A percentile compares a stretch with the other conserved stretches of the same genome.
Conservation (phyloP, 495 filamentous ascomycete genomes). For the Penicillium fimorum region DNA sequence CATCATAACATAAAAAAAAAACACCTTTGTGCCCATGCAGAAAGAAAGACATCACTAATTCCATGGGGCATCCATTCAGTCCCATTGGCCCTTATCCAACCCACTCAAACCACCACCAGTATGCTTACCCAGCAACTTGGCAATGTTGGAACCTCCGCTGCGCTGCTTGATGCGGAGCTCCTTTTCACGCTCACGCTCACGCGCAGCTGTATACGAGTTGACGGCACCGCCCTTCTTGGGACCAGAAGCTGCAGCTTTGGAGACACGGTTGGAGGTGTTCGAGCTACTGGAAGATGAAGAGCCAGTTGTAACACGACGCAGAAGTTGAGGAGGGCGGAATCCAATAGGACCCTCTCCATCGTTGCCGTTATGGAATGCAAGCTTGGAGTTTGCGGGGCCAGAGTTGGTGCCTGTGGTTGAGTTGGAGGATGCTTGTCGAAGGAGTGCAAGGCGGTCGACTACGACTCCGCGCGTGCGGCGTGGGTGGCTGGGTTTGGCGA, state of each 20-base stretch:
- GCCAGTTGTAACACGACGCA: conserved; percentile 73
- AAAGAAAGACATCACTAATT: neutral
- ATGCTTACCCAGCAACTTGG: conserved; percentile 40
- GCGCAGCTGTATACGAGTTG: conserved; percentile 78
- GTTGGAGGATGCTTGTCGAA: conserved; percentile 61
- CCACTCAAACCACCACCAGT: conserved; percentile 33
- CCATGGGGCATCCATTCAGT: conserved; percentile 19
- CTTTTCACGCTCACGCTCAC: conserved; percentile 66
- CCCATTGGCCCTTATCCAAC: conserved; percentile 40
- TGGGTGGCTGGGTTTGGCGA: conserved; percentile 40
- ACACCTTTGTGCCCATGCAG: neutral
- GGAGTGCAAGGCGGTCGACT: conserved; percentile 80
- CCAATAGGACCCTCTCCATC: conserved; percentile 38
- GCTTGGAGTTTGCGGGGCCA: conserved; percentile 39
- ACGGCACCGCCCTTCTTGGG: conserved; percentile 71
- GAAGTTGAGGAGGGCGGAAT: conserved; percentile 75
- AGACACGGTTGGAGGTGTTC: conserved; percentile 35
- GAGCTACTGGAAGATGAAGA: conserved; percentile 42
- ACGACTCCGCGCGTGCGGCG: conserved; percentile 55
- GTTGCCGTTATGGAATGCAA: conserved; percentile 60
- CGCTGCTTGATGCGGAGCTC: conserved; percentile 51
- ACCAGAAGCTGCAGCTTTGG: conserved; percentile 47
- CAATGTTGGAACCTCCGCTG: conserved; percentile 34
- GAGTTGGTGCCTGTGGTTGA: conserved; percentile 48
- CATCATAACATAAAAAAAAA: neutral